Evolutionary conservation across 164 flowering plant species (phyloP).

Genomic region (Dillenia suffruticosa): DNA sequence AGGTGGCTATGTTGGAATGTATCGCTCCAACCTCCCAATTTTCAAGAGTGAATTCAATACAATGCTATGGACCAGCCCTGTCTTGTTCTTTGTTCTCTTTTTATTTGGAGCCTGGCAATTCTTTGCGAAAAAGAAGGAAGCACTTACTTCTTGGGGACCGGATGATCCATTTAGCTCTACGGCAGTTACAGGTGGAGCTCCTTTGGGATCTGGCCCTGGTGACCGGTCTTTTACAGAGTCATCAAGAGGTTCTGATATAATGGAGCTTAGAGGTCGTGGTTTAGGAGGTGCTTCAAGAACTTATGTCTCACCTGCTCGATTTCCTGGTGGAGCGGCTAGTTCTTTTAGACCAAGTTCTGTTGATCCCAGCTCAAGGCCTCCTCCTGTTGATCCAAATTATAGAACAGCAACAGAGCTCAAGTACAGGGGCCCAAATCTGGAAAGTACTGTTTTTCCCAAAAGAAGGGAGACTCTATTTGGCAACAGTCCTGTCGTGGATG

Average conservation of each 20-base stretch:
- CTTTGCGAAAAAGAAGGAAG: conserved; percentile 88
- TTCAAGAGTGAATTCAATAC: conserved; percentile 64
- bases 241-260: conserved; percentile 50
- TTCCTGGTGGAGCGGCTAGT: conserved; percentile 49
- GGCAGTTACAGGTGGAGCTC: conserved; percentile 42
- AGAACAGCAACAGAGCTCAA: conserved; percentile 64
- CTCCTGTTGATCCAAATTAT: conserved; percentile 53
- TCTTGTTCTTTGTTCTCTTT: conserved; percentile 74
- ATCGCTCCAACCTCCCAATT: conserved; percentile 78
- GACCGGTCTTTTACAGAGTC: conserved; percentile 60
- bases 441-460: conserved; percentile 50
- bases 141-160: conserved; percentile 83
- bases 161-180: conserved; percentile 78
- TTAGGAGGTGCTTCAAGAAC: conserved; percentile 65
- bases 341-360: conserved; percentile 50
- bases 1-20: conserved; percentile 72
- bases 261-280: conserved; percentile 60
- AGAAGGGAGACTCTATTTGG: conserved; percentile 62
- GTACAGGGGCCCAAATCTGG: conserved; percentile 61
- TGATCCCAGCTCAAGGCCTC: conserved; percentile 44
- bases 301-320: conserved; percentile 70
- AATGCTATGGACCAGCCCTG: conserved; percentile 87
- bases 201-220: conserved; percentile 45
- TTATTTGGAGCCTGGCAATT: conserved; percentile 84
- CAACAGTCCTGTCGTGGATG: conserved; percentile 56